phyloP scores from a whole-genome alignment of 495 filamentous ascomycete species.

The Penicillium cataractarum region DNA sequence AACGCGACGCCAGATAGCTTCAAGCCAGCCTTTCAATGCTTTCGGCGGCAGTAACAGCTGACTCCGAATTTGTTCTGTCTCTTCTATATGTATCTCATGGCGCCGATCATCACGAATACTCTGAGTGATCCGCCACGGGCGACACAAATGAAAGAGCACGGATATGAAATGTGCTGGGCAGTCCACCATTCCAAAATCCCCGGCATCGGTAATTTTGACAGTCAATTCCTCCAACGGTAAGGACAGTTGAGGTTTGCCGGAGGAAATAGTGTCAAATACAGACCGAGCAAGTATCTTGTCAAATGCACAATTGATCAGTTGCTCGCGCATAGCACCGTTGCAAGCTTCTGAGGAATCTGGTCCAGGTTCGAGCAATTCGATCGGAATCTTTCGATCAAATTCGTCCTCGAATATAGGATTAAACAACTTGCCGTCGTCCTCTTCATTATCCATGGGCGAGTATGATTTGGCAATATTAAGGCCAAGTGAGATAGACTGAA shows the following conservation, averaged over 20 bases:
- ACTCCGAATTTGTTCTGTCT: neutral
- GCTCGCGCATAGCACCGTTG: neutral
- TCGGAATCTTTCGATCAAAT: neutral
- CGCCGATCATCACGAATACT: neutral
- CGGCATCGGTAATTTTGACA: neutral
- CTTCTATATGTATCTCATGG: neutral
- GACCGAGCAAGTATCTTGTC: neutral
- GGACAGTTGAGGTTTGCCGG: neutral
- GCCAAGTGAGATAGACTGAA: neutral
- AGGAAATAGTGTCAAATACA: neutral
- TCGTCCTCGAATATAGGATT: neutral
- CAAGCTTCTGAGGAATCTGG: neutral
- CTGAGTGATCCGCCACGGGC: neutral
- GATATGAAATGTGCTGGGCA: neutral
- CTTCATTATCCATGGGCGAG: neutral
- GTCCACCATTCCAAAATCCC: neutral
- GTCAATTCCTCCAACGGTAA: neutral
- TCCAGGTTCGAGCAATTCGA: no score
- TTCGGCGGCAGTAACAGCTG: neutral
- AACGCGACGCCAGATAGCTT: neutral
- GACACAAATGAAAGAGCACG: neutral
- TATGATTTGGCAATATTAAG: neutral
- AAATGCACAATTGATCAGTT: neutral
- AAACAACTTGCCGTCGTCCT: neutral
- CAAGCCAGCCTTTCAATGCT: neutral